These are phyloP conservation scores for Leptographium galeiforme DNA, from an alignment of 2,329 filamentous ascomycete species.

Conservation along the genomic window DNA sequence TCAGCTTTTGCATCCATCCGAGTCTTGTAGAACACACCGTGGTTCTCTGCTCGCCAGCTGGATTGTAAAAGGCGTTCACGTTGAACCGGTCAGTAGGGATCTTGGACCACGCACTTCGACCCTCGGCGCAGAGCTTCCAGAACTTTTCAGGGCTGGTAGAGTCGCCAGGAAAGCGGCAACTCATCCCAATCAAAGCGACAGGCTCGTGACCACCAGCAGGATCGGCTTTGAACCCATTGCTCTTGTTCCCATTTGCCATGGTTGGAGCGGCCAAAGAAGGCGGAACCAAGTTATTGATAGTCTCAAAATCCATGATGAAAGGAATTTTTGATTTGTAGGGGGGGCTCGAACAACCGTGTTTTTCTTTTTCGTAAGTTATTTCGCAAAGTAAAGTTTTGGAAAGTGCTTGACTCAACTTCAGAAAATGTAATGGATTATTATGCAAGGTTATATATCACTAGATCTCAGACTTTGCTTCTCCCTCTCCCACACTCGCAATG, in stretches of 20 bases:
- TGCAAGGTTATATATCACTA: not conserved
- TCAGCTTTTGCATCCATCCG: not conserved
- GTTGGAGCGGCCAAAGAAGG: no score
- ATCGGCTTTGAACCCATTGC: not conserved
- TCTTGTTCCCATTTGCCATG: not conserved
- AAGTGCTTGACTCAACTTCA: not conserved
- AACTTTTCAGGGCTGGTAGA: constrained; percentile 18
- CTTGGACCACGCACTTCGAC: constrained; percentile 6
- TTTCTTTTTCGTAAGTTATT: no score
- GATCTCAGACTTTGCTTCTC: not conserved
- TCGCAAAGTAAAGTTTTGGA: no score
- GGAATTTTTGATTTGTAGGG: no score
- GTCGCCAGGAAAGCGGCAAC: constrained; percentile 22
- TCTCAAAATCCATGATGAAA: no score
- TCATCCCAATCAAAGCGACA: constrained; percentile 24
- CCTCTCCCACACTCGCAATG: not conserved
- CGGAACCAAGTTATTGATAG: no score
- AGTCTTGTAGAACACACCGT: constrained; percentile 5
- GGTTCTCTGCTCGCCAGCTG: not conserved
- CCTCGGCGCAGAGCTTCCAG: constrained; percentile 16
- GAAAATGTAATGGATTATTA: no score
- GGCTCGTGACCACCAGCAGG: constrained; percentile 5
- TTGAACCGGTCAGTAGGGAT: constrained; percentile 18
- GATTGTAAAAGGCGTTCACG: constrained; percentile 19
- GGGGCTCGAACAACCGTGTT: no score